Conservation (phyloP, 2,329 filamentous ascomycete genomes). For the Periconia digitata region DNA sequence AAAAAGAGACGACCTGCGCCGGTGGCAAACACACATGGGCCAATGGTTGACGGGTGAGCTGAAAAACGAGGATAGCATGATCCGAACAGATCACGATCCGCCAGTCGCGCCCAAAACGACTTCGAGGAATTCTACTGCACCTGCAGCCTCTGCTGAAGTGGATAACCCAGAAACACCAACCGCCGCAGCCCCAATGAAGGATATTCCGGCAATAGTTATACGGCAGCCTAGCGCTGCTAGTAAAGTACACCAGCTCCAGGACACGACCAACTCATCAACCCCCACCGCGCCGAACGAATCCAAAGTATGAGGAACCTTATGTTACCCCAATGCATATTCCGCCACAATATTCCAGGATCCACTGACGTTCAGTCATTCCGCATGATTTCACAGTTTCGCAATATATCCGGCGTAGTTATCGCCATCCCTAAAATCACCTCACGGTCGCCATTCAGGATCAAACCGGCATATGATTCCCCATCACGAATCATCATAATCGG, state of each 20-base stretch:
- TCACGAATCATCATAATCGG: too few species aligned
- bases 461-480: too few species aligned
- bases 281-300: not conserved
- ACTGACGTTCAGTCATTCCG: not conserved
- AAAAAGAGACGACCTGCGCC: slow-evolving; percentile 30
- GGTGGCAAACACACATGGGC: slow-evolving; percentile 45
- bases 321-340: not conserved
- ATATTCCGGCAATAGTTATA: not conserved
- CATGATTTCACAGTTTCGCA: not conserved
- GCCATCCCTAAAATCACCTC: too few species aligned
- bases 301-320: not conserved
- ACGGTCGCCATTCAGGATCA: not conserved
- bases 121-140: not conserved
- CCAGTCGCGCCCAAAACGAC: not conserved
- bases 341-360: not conserved
- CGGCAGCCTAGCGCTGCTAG: not conserved
- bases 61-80: slow-evolving; percentile 27
- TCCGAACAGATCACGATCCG: not conserved
- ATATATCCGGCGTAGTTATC: not conserved
- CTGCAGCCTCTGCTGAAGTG: not conserved
- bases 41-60: slow-evolving; percentile 40
- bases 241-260: not conserved
- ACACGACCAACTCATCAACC: not conserved
- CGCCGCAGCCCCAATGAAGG: too few species aligned
- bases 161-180: not conserved